A percentile compares a stretch with the other conserved stretches of the same genome.
Conservation (phyloP, 768 basidiomycete genomes). For the Leccinum longicurvipes region DNA sequence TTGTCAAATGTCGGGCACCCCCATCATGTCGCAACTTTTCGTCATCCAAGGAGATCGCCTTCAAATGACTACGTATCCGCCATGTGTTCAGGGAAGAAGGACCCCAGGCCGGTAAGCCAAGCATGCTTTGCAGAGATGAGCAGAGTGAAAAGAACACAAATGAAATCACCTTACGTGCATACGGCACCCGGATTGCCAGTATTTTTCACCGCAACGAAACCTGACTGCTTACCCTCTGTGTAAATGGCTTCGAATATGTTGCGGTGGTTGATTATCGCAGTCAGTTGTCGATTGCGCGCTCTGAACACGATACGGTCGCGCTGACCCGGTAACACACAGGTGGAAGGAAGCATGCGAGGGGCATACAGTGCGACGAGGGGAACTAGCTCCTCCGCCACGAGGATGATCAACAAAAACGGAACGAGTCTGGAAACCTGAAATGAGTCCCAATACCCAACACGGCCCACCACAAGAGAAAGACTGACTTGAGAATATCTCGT, state of each 20-base stretch:
- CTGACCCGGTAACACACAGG: conserved; percentile 82
- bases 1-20: conserved; percentile 41
- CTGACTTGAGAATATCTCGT: conserved; percentile 70
- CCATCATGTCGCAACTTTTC: conserved; percentile 52
- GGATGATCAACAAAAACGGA: conserved; percentile 72
- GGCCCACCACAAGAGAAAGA: conserved; percentile 1
- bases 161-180: conserved; percentile 49
- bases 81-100: conserved; percentile 30
- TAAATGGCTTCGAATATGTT: conserved; percentile 34
- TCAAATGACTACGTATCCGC: conserved; percentile 38
- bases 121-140: conserved; percentile 35
- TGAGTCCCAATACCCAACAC: conserved; percentile 5
- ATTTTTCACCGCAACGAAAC: conserved; percentile 21
- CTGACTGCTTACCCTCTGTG: conserved; percentile 31
- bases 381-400: conserved; percentile 76
- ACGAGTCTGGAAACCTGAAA: conserved; percentile 44
- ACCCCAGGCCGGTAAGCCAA: conserved; percentile 40
- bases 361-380: conserved; percentile 82
- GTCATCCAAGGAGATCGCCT: conserved; percentile 57
- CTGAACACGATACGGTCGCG: conserved; percentile 59
- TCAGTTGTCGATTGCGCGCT: conserved; percentile 45
- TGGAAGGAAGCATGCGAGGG: conserved; percentile 83
- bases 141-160: neutral
- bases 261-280: conserved; percentile 37
- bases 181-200: conserved; percentile 36